Evolutionary conservation across 2,329 filamentous ascomycete genomes (phyloP).

Genomic region (Escovopsis sp.): DNA sequence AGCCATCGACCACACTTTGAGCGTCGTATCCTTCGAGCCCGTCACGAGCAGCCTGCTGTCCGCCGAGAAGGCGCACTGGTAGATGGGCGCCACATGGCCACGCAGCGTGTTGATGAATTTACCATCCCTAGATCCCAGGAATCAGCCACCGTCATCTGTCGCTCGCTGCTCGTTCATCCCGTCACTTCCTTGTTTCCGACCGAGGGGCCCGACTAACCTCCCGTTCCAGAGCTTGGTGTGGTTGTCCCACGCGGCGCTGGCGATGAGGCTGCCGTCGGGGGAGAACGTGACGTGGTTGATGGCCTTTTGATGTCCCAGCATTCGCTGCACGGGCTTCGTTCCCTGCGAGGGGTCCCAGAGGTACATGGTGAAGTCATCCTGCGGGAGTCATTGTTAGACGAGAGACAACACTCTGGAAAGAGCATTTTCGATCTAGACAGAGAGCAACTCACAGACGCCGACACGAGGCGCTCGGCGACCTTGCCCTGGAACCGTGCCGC

Average conservation of each 20-base stretch:
- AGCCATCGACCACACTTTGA: slow-evolving; percentile 89
- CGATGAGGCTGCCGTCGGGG: slow-evolving; percentile 75
- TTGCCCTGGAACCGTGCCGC: slow-evolving; percentile 64
- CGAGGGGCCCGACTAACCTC: slow-evolving; percentile 34
- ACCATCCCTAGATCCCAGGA: slow-evolving; percentile 32
- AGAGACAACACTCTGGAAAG: too few species aligned
- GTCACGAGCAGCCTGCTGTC: slow-evolving; percentile 84
- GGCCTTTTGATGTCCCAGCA: slow-evolving; percentile 91
- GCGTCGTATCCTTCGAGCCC: slow-evolving; percentile 77
- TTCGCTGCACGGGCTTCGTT: slow-evolving; percentile 71
- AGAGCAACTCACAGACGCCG: slow-evolving; percentile 43
- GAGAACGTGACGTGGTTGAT: slow-evolving; percentile 95
- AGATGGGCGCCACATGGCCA: slow-evolving; percentile 81
- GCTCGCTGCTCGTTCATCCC: too few species aligned
- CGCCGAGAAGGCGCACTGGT: slow-evolving; percentile 83
- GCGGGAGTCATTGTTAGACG: too few species aligned
- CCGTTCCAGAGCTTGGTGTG: slow-evolving; percentile 87
- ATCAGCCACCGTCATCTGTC: slow-evolving; percentile 13
- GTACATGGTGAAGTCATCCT: slow-evolving; percentile 93
- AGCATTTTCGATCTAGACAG: background rate
- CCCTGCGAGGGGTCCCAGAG: slow-evolving; percentile 74
- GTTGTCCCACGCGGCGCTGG: slow-evolving; percentile 85
- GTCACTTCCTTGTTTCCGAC: too few species aligned
- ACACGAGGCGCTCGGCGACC: slow-evolving; percentile 72
- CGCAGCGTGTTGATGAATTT: slow-evolving; percentile 78